These are phyloP conservation scores for Ceratocystis alfenasii DNA, from an alignment of 2,329 filamentous ascomycete species.

Conservation along the genomic window DNA sequence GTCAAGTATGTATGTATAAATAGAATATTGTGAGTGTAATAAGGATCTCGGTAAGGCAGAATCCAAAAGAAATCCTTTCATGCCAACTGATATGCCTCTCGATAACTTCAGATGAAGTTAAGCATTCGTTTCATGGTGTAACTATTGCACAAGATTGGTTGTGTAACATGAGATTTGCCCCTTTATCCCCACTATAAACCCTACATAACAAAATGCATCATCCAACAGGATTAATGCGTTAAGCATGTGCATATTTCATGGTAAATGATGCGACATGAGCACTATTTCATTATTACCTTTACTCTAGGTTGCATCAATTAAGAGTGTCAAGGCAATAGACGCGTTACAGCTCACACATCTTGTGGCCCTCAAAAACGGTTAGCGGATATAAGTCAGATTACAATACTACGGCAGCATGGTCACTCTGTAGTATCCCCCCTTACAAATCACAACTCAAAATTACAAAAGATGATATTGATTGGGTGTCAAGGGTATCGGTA, in stretches of 20 bases:
- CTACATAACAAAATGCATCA: not conserved
- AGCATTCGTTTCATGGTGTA: not conserved
- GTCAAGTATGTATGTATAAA: too few relatives aligned
- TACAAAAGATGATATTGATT: conserved; percentile 22
- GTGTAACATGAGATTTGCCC: not conserved
- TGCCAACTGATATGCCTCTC: too few relatives aligned
- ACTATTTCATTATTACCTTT: too few relatives aligned
- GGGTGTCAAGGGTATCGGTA: conserved; percentile 17
- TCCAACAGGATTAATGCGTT: not conserved
- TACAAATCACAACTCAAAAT: conserved; percentile 9
- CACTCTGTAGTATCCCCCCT: not conserved
- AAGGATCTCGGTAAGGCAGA: too few relatives aligned
- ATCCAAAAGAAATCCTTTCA: too few relatives aligned
- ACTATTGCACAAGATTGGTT: not conserved
- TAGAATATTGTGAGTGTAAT: too few relatives aligned
- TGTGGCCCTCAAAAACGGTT: too few relatives aligned
- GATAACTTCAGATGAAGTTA: not conserved
- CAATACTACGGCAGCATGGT: too few relatives aligned
- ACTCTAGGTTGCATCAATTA: too few relatives aligned
- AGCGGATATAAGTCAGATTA: too few relatives aligned
- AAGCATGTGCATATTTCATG: not conserved
- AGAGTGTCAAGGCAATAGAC: too few relatives aligned
- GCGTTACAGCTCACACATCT: too few relatives aligned
- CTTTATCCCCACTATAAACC: not conserved
- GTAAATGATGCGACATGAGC: not conserved